phyloP scores from a whole-genome alignment of 345 rosid genomes.

The Aquilaria sinensis region DNA sequence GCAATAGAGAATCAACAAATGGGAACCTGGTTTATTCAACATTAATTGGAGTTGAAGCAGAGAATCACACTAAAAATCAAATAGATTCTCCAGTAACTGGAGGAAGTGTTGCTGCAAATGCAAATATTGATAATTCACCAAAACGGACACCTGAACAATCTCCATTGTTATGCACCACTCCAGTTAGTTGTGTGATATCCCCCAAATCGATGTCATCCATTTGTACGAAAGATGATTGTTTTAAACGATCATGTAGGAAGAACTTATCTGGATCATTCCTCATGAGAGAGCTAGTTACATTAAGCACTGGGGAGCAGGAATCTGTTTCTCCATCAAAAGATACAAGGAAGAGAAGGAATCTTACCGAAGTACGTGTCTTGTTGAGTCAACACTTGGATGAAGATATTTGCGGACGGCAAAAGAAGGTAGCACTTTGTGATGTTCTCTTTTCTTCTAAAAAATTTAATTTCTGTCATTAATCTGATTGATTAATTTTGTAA shows the following conservation, averaged over 20 bases:
- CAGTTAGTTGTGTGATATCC: conserved; percentile 30
- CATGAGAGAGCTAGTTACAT: conserved; percentile 41
- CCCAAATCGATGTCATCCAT: conserved; percentile 58
- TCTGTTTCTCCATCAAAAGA: conserved; percentile 42
- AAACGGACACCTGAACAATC: conserved; percentile 21
- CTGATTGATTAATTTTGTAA: conserved; percentile 9
- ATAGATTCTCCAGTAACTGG: conserved; percentile 13
- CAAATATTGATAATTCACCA: conserved; percentile 16
- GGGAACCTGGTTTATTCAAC: conserved; percentile 6
- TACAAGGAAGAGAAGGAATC: conserved; percentile 68
- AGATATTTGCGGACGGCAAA: conserved; percentile 64
- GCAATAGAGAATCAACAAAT: conserved; percentile 10
- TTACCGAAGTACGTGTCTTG: conserved; percentile 55
- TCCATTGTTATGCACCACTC: conserved; percentile 24
- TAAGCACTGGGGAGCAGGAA: conserved; percentile 28
- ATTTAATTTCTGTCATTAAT: conserved; percentile 12
- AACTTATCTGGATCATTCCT: conserved; percentile 37
- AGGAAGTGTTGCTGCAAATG: conserved; percentile 15
- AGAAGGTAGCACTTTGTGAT: conserved; percentile 45
- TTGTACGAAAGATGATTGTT: conserved; percentile 72
- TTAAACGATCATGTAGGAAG: conserved; percentile 50
- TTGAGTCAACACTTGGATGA: conserved; percentile 90
- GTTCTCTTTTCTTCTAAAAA: conserved; percentile 1
- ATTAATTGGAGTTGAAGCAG: conserved; percentile 8
- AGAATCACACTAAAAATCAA: conserved; percentile 6